Evolutionary conservation across 129 eudicot species (phyloP).

Genomic region (Daucus carota): DH1_v3.0 NC_030386.2:25183001-25183500

Average conservation of each 20-base stretch:
- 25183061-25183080: conserved; percentile 37
- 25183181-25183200: background rate
- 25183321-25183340: too few relatives aligned
- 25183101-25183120: conserved; percentile 21
- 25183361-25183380: background rate
- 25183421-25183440: background rate
- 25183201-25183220: background rate
- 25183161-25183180: too few relatives aligned
- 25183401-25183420: background rate
- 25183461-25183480: background rate
- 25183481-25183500: background rate
- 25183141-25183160: background rate
- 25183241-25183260: background rate
- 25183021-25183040: background rate
- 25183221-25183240: background rate
- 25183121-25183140: background rate
- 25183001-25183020: background rate
- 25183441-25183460: background rate
- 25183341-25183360: background rate
- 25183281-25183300: too few relatives aligned
- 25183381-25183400: background rate
- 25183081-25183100: conserved; percentile 98
- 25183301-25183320: background rate
- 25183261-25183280: too few relatives aligned
- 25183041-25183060: conserved; percentile 42